Evolutionary conservation across 176 grass and related monocot species (phyloP).

Genomic region (Rhipidocladum racemiflorum): DNA sequence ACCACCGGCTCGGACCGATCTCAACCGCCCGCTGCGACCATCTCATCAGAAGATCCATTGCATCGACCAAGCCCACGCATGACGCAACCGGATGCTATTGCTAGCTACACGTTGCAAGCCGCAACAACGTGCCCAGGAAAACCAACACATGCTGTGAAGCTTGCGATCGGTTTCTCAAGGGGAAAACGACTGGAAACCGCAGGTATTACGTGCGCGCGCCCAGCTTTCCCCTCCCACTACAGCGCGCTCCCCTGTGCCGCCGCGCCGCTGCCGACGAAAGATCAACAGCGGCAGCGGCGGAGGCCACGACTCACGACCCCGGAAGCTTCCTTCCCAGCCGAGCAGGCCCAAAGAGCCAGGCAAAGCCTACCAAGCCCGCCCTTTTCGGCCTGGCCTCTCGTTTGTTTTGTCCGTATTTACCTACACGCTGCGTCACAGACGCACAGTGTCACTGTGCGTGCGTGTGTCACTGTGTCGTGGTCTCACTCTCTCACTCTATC

Average conservation of each 20-base stretch:
- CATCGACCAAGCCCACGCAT: not conserved
- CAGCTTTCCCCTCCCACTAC: not conserved
- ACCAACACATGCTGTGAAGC: not conserved
- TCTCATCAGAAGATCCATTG: not conserved
- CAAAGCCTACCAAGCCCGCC: not conserved
- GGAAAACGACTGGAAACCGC: not conserved
- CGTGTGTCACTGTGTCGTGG: too few relatives aligned
- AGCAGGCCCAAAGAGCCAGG: not conserved
- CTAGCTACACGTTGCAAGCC: not conserved
- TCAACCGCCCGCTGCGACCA: not conserved
- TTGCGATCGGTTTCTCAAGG: not conserved
- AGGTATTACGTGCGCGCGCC: not conserved
- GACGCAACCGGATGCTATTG: too few relatives aligned
- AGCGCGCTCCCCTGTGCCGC: not conserved
- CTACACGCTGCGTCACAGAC: too few relatives aligned
- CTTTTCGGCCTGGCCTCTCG: not conserved
- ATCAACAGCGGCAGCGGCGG: not conserved
- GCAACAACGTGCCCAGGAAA: not conserved
- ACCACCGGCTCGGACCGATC: not conserved
- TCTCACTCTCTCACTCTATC: too few relatives aligned
- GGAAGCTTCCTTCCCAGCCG: not conserved
- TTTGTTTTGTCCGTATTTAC: not conserved
- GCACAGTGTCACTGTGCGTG: too few relatives aligned
- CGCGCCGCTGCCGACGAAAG: not conserved
- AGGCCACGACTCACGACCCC: too few relatives aligned